Percentiles rank a stretch among this genome's conserved stretches.
These are phyloP conservation scores for Termitomyces sp. DNA, from an alignment of 768 basidiomycete species.

Conservation along the genomic window DNA sequence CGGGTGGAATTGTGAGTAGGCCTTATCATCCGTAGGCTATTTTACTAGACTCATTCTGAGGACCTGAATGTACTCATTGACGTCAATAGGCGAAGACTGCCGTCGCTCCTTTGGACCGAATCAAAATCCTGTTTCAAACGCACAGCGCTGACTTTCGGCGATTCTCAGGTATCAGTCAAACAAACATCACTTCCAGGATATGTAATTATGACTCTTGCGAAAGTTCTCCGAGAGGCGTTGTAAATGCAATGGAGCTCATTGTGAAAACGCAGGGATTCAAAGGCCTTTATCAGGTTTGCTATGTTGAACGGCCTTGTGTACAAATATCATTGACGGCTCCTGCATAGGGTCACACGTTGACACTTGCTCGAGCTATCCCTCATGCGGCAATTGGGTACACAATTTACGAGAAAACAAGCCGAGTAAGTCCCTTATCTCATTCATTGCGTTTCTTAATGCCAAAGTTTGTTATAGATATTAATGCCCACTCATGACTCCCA, in stretches of 20 bases:
- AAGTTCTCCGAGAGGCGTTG: background rate
- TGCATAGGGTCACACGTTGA: slow-evolving; percentile 1
- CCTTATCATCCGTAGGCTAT: background rate
- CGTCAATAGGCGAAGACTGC: slow-evolving; percentile 2
- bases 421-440: slow-evolving; percentile 1
- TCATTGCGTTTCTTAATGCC: background rate
- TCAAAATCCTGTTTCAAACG: slow-evolving; percentile 5
- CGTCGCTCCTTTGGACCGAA: slow-evolving; percentile 5
- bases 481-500: background rate
- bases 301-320: background rate
- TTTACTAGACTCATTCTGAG: background rate
- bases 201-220: background rate
- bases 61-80: background rate
- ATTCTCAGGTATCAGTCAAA: slow-evolving; percentile 2
- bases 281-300: slow-evolving; percentile 3
- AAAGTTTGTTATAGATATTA: background rate
- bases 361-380: slow-evolving; percentile 2
- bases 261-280: background rate
- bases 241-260: slow-evolving; percentile 1
- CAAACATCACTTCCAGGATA: background rate
- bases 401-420: background rate
- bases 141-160: slow-evolving; percentile 1
- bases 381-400: slow-evolving; percentile 3
- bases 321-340: background rate
- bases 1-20: background rate